phyloP scores from a whole-genome alignment of 2,329 filamentous ascomycete genomes.

The Ilyonectria robusta region DNA sequence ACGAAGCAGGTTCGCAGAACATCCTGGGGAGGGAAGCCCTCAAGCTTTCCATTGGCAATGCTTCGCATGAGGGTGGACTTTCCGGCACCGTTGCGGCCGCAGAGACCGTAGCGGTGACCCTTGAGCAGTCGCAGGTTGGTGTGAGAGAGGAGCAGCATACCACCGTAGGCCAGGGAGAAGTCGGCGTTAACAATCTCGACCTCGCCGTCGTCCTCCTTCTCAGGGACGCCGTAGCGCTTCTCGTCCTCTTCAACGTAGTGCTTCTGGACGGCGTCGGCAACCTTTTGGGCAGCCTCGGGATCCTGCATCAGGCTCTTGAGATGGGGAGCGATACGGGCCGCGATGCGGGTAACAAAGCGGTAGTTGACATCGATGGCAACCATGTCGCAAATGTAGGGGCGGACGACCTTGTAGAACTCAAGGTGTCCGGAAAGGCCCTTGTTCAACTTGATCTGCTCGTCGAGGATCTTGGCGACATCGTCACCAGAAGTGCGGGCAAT shows the following conservation, averaged over 20 bases:
- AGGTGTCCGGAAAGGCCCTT: constrained; percentile 72
- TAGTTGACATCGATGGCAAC: constrained; percentile 90
- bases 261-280: constrained; percentile 81
- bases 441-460: constrained; percentile 81
- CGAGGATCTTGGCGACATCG: constrained; percentile 81
- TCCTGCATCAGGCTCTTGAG: constrained; percentile 78
- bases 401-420: constrained; percentile 77
- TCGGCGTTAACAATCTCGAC: constrained; percentile 97
- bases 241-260: constrained; percentile 88
- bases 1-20: constrained; percentile 97
- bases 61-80: constrained; percentile 99
- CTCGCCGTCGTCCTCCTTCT: constrained; percentile 92
- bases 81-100: constrained; percentile 95
- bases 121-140: constrained; percentile 95
- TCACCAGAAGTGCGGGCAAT: constrained; percentile 78
- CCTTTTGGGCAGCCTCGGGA: constrained; percentile 70
- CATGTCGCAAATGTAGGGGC: constrained; percentile 85
- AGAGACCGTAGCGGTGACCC: constrained; percentile 97
- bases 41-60: constrained; percentile 95
- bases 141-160: constrained; percentile 96
- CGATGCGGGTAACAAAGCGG: constrained; percentile 82
- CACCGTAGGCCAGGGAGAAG: constrained; percentile 97
- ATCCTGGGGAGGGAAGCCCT: constrained; percentile 95
- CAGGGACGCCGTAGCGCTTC: constrained; percentile 86
- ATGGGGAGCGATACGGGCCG: constrained; percentile 79